These are phyloP conservation scores for Leccinum olivaceoglutinosum DNA, from an alignment of 1,284 basidiomycete genomes.

Conservation along the genomic window DNA sequence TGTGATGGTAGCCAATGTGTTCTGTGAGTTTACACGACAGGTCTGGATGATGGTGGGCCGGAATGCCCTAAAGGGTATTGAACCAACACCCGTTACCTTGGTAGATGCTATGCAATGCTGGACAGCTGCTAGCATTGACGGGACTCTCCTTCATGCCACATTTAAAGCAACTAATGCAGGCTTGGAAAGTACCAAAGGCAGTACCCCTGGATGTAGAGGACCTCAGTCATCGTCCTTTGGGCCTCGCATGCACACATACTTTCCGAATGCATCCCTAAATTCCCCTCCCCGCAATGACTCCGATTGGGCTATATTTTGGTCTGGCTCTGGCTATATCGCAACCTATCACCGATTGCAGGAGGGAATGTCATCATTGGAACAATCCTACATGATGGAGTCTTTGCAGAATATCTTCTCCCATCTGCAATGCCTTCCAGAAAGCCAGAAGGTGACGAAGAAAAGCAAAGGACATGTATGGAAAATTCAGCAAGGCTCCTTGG, in stretches of 20 bases:
- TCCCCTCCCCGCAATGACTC: neutral
- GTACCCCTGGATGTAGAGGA: neutral
- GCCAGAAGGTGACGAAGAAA: too few species aligned
- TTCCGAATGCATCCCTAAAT: neutral
- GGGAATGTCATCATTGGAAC: too few species aligned
- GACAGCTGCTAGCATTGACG: constrained; percentile 4
- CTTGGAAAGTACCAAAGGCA: neutral
- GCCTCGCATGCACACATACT: neutral
- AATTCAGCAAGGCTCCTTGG: too few species aligned
- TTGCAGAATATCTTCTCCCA: too few species aligned
- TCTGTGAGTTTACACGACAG: constrained; percentile 9
- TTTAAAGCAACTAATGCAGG: constrained; percentile 9
- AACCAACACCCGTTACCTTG: neutral
- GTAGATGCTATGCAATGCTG: constrained; percentile 10
- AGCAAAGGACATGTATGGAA: too few species aligned
- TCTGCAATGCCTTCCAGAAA: too few species aligned
- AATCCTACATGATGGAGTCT: too few species aligned
- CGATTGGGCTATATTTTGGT: constrained; percentile 3
- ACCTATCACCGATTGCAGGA: too few species aligned
- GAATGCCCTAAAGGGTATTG: constrained; percentile 3
- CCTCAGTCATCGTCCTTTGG: neutral
- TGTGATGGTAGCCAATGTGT: neutral
- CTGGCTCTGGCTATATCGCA: too few species aligned
- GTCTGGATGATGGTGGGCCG: constrained; percentile 9
- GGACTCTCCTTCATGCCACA: neutral